Conservation (phyloP, 768 basidiomycete genomes). For the Leccinum aurantiacum region DNA sequence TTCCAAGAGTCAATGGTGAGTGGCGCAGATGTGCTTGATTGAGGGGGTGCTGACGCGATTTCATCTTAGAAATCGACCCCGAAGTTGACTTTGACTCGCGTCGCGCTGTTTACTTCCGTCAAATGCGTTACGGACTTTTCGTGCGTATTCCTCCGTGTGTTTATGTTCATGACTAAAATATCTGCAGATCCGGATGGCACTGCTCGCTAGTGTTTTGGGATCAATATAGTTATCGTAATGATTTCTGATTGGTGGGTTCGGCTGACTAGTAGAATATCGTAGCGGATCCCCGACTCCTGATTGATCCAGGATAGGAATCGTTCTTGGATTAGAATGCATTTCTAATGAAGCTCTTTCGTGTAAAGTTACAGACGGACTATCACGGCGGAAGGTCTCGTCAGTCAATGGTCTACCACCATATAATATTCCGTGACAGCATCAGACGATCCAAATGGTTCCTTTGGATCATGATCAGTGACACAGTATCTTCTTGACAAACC, state of each 20-base stretch:
- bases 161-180: not conserved
- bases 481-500: too few relatives aligned
- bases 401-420: too few relatives aligned
- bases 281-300: too few relatives aligned
- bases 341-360: too few relatives aligned
- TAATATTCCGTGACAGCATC: too few relatives aligned
- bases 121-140: conserved; percentile 97
- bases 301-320: too few relatives aligned
- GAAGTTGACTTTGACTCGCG: conserved; percentile 96
- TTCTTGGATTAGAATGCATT: too few relatives aligned
- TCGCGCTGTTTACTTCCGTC: conserved; percentile 95
- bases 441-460: too few relatives aligned
- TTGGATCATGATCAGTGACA: too few relatives aligned
- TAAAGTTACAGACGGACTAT: too few relatives aligned
- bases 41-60: conserved; percentile 9
- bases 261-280: too few relatives aligned
- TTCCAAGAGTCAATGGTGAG: conserved; percentile 87
- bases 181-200: conserved; percentile 70
- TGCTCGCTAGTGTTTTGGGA: conserved; percentile 67
- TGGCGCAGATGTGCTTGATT: conserved; percentile 1
- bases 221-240: conserved; percentile 8
- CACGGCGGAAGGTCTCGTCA: too few relatives aligned
- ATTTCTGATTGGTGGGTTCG: not conserved
- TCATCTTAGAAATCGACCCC: conserved; percentile 87
- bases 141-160: conserved; percentile 49